Percentiles rank a stretch among this genome's conserved stretches.
Evolutionary conservation across 306 rosid species (phyloP).

Genomic region (Fagus crenata): DNA sequence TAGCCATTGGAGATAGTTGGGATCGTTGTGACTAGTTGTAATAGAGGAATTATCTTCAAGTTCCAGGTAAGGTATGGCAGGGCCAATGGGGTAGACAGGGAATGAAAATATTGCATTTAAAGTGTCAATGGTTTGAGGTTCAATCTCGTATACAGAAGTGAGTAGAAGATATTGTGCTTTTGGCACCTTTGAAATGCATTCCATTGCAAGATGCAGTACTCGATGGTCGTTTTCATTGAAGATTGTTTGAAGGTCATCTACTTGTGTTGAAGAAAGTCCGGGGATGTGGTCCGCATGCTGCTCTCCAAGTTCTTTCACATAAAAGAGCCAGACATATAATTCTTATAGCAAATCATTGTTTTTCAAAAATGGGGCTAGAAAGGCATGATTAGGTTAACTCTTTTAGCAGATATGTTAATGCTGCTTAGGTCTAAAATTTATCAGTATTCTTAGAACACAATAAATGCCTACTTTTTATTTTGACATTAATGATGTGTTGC

Average conservation of each 20-base stretch:
- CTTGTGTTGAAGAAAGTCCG: slow-evolving; percentile 39
- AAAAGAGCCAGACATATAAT: background rate
- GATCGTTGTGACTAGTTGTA: background rate
- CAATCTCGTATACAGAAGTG: slow-evolving; percentile 44
- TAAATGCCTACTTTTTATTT: no score
- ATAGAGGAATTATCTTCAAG: background rate
- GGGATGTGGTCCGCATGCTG: slow-evolving; percentile 47
- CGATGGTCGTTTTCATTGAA: background rate
- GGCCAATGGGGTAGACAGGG: slow-evolving; percentile 47
- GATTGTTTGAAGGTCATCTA: slow-evolving; percentile 38
- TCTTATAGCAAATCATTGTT: background rate
- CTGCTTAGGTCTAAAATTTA: no score
- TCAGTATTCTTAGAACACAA: no score
- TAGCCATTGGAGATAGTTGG: background rate
- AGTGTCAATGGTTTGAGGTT: slow-evolving; percentile 38
- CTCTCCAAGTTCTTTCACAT: slow-evolving; percentile 30
- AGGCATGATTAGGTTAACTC: no score
- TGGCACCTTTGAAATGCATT: slow-evolving; percentile 14
- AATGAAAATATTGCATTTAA: slow-evolving; percentile 20
- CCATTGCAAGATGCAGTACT: background rate
- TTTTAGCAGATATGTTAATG: no score
- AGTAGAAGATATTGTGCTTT: slow-evolving; percentile 41
- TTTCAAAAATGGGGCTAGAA: background rate
- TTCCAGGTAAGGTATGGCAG: slow-evolving; percentile 8
- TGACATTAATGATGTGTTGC: no score